Conservation (phyloP, 192 early-diverging fungal species). For the Lobosporangium transversale region DNA sequence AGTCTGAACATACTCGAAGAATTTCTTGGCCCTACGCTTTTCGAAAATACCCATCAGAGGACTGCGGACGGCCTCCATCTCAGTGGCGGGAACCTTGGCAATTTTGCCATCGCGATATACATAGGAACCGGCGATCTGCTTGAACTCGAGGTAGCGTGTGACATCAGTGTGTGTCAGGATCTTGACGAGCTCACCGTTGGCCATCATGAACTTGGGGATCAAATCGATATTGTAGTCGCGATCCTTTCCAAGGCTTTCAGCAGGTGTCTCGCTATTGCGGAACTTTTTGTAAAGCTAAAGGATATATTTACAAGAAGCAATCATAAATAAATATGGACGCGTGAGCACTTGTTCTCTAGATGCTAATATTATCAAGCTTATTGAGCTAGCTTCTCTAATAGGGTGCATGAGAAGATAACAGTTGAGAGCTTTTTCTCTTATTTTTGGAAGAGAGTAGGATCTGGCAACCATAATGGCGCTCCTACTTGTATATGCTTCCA, state of each 20-base stretch:
- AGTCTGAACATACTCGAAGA: slow-evolving; percentile 95
- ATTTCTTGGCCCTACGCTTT: slow-evolving; percentile 91
- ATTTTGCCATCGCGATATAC: slow-evolving; percentile 92
- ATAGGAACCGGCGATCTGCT: slow-evolving; percentile 92
- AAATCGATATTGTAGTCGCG: slow-evolving; percentile 98
- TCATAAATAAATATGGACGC: slow-evolving; percentile 9
- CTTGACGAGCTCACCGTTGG: slow-evolving; percentile 95
- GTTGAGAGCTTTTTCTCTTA: slow-evolving; percentile 1
- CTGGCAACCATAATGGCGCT: not conserved
- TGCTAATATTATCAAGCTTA: not conserved
- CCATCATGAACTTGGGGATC: slow-evolving; percentile 99
- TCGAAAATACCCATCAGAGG: slow-evolving; percentile 95
- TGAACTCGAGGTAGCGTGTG: slow-evolving; percentile 97
- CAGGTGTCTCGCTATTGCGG: slow-evolving; percentile 62
- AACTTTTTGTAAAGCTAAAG: slow-evolving; percentile 77
- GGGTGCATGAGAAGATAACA: not conserved
- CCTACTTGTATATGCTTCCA: too few species aligned
- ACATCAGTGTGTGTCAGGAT: slow-evolving; percentile 98
- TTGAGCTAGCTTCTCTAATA: not conserved
- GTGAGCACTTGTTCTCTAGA: slow-evolving; percentile 20
- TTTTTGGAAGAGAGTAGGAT: too few species aligned
- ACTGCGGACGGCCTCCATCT: slow-evolving; percentile 84
- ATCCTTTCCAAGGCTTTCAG: slow-evolving; percentile 69
- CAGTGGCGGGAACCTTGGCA: slow-evolving; percentile 94
- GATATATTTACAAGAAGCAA: slow-evolving; percentile 5